Evolutionary conservation across 75 land plant species (phyloP), one percentile per base, ranked within the genome.

Genomic region (Larix kaempferi): DNA sequence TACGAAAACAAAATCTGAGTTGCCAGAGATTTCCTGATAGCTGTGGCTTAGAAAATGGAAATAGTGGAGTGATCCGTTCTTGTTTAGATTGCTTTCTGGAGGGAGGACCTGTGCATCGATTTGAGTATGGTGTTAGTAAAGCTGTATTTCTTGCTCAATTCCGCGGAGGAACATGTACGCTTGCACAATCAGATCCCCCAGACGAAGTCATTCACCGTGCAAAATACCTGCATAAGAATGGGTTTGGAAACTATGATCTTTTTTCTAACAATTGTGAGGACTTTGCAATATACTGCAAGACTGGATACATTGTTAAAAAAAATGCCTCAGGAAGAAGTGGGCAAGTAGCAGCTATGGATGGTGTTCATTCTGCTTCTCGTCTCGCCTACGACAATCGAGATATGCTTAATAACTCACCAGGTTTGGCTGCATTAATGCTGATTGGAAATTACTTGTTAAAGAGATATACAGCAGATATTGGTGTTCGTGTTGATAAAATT

Each of bases 391-490:
- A 65, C 74, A 89, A n/a, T 74, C 92, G 6, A 77, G 89, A 82
- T 82, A 88, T 13, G 86, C 84, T 37, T 88, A 91, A 29, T 78
- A 83, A 13, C 84, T 88, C 17, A 72, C 83, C 71, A 6, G 8
- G 49, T 1, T 8, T 44, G 0, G 61, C 80, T 8, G 49, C 49
- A 89, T 86, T 13, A 82, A 84, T 15, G 86, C 86, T 4, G 84
- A 94, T 92, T 69, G 99, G 99, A 21, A 82, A 92, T 82, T 96
- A 94, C 75, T 92, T 88, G 54, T 84, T 88, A 67, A 91, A 90
- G 76, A 77, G 94, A 62, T 96, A 94, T 81, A 87, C 87, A 7
- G 85, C 94, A 27, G 99, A 96, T 74, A 84, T 96, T 52, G 99
- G 99, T 15, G 86, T 92, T 37, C 80, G 99, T 27, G 87, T 74